phyloP scores from a whole-genome alignment of 1,284 basidiomycete genomes.

The Takashimella tepidaria region DNA sequence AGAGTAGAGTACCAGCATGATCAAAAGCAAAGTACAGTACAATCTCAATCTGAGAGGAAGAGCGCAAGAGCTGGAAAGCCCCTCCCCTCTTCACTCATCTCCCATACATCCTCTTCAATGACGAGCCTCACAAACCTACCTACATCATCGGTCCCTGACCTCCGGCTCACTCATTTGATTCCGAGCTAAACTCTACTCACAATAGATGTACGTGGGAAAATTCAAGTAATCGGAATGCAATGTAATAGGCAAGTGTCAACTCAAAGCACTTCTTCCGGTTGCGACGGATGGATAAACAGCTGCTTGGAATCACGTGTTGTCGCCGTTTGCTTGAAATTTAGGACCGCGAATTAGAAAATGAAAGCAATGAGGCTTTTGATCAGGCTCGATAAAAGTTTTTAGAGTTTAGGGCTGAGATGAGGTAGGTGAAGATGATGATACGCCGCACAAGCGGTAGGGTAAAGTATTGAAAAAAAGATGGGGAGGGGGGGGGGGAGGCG shows the following conservation, averaged over 20 bases:
- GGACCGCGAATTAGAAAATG: no score
- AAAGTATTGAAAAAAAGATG: background rate
- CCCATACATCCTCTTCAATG: no score
- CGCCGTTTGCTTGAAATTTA: no score
- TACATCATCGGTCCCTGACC: background rate
- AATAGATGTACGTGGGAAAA: background rate
- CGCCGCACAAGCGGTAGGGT: background rate
- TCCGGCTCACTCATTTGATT: background rate
- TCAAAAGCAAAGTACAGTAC: background rate
- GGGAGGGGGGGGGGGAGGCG: background rate
- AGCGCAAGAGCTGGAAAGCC: background rate
- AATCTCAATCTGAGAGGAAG: background rate
- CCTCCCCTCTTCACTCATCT: background rate
- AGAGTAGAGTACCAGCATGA: background rate
- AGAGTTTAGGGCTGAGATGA: background rate
- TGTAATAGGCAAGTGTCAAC: background rate
- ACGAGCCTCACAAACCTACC: no score
- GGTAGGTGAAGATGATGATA: background rate
- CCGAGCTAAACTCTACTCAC: background rate
- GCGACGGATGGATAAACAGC: no score
- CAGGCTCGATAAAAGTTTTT: no score
- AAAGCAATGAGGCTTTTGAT: no score
- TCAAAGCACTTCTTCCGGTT: background rate
- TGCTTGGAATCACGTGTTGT: no score
- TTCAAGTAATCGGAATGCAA: no score